phyloP scores from a whole-genome alignment of 106 monocot genomes.

The Dendrobium nobile region DNA sequence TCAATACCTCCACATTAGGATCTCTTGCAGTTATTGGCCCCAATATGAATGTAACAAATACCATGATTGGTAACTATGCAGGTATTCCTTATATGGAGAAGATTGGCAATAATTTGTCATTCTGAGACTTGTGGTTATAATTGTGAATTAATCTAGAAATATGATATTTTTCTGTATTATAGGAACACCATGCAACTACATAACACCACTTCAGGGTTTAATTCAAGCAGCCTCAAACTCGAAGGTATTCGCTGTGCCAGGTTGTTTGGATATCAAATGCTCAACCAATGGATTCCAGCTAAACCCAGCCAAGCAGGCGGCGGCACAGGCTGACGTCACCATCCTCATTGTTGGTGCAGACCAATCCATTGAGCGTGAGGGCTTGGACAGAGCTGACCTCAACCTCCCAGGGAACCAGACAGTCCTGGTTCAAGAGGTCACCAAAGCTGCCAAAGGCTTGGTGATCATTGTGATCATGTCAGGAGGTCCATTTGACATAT shows the following conservation, averaged over 20 bases:
- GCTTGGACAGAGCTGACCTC: slow-evolving; percentile 56
- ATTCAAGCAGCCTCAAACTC: slow-evolving; percentile 17
- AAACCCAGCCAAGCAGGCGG: slow-evolving; percentile 56
- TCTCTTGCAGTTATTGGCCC: slow-evolving; percentile 89
- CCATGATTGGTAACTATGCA: slow-evolving; percentile 98
- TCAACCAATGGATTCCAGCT: slow-evolving; percentile 43
- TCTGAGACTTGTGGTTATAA: background rate
- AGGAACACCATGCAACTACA: slow-evolving; percentile 83
- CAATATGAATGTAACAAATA: slow-evolving; percentile 79
- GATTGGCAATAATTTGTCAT: no score
- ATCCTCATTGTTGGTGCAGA: slow-evolving; percentile 74
- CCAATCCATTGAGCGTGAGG: slow-evolving; percentile 72
- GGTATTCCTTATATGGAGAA: slow-evolving; percentile 20
- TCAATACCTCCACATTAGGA: slow-evolving; percentile 34
- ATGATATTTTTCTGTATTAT: background rate
- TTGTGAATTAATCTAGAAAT: background rate
- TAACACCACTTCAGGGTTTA: slow-evolving; percentile 81
- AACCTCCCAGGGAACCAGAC: slow-evolving; percentile 76
- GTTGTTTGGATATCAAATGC: slow-evolving; percentile 60
- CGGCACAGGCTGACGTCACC: slow-evolving; percentile 64
- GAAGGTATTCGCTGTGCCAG: slow-evolving; percentile 31
- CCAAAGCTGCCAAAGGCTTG: slow-evolving; percentile 71
- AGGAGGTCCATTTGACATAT: slow-evolving; percentile 80
- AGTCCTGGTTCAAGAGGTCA: slow-evolving; percentile 49
- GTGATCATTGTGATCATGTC: slow-evolving; percentile 95